Conservation (phyloP, 768 basidiomycete genomes). For the Tricholoma sp. region DNA sequence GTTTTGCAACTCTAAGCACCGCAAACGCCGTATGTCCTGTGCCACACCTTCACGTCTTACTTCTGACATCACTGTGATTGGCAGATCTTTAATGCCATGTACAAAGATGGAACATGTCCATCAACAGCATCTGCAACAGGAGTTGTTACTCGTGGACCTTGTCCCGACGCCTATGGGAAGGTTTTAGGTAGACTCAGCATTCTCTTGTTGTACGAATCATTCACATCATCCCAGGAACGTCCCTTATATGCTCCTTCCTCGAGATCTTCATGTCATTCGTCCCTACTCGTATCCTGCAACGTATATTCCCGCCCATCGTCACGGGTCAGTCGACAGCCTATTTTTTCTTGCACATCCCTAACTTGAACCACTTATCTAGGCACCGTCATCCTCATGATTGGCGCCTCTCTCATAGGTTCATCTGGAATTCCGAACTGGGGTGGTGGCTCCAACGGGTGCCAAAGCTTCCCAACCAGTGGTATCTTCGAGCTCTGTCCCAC, state of each 20-base stretch:
- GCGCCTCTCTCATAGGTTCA: conserved; percentile 67
- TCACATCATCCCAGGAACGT: conserved; percentile 46
- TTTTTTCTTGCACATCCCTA: no score
- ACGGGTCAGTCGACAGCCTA: conserved; percentile 40
- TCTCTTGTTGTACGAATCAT: background rate
- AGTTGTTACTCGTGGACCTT: conserved; percentile 49
- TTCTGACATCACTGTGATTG: background rate
- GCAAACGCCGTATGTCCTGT: conserved; percentile 52
- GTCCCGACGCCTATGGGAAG: conserved; percentile 79
- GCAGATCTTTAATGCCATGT: conserved; percentile 74
- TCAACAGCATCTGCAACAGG: conserved; percentile 54
- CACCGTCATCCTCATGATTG: conserved; percentile 77
- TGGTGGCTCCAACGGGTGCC: conserved; percentile 75
- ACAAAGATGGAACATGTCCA: conserved; percentile 74
- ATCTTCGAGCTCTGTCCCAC: conserved; percentile 71
- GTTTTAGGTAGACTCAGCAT: conserved; percentile 48
- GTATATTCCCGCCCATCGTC: conserved; percentile 79
- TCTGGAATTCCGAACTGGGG: conserved; percentile 82
- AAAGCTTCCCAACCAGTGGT: conserved; percentile 50
- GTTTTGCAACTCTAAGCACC: conserved; percentile 73
- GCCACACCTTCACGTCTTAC: background rate
- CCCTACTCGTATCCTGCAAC: conserved; percentile 55
- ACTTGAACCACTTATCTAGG: conserved; percentile 37
- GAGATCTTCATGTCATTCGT: conserved; percentile 76
- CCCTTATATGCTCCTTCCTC: conserved; percentile 72